A percentile compares a stretch with the other conserved stretches of the same genome.
phyloP scores from a whole-genome alignment of 768 basidiomycete genomes.

The Russula sp. region DNA sequence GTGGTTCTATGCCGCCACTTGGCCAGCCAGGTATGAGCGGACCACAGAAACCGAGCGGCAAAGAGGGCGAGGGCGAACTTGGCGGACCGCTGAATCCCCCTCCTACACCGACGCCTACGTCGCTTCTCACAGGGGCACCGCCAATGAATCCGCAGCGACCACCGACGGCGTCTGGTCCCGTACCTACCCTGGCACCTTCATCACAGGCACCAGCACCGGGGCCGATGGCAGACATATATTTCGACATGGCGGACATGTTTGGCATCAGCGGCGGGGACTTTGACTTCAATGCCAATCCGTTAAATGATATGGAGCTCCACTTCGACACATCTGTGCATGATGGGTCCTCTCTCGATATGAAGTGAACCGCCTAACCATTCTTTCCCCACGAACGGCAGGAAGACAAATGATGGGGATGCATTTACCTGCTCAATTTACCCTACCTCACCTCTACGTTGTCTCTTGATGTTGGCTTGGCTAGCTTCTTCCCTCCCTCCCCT shows the following conservation, averaged over 20 bases:
- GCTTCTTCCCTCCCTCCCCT: neutral
- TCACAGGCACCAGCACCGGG: neutral
- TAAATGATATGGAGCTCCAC: conserved; percentile 9
- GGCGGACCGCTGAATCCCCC: conserved; percentile 10
- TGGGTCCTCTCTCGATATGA: conserved; percentile 6
- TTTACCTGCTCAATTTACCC: neutral
- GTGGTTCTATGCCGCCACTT: conserved; percentile 25
- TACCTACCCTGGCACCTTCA: conserved; percentile 3
- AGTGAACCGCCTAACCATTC: neutral
- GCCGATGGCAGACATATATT: conserved; percentile 2
- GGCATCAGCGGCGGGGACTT: conserved; percentile 6
- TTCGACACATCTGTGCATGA: conserved; percentile 11
- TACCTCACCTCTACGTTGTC: neutral
- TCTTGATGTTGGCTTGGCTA: conserved; percentile 5
- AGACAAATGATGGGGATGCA: neutral
- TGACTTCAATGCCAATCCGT: neutral
- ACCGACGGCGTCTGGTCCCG: conserved; percentile 11
- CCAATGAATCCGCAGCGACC: conserved; percentile 19
- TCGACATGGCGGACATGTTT: conserved; percentile 18
- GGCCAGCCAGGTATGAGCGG: conserved; percentile 23
- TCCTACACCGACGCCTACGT: conserved; percentile 14
- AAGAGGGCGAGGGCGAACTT: conserved; percentile 18
- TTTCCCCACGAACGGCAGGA: neutral
- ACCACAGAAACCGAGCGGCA: conserved; percentile 14
- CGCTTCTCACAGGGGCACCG: conserved; percentile 12